Conservation (phyloP, 805 yeast genomes). For the Myxozyma kluyveri region DNA sequence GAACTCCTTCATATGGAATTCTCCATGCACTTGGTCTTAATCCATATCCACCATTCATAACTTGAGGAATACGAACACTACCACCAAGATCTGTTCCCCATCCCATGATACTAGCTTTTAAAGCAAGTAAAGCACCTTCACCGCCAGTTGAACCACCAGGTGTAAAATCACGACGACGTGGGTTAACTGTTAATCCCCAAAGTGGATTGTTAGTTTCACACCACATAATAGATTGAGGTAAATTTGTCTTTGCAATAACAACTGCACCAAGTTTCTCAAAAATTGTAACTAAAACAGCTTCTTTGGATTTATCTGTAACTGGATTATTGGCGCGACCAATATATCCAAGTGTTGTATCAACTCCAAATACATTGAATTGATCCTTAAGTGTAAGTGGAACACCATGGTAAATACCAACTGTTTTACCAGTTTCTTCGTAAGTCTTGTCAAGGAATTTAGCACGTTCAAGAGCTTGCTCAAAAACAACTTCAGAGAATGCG, state of each 20-base stretch:
- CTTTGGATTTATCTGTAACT: conserved; percentile 43
- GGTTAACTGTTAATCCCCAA: conserved; percentile 49
- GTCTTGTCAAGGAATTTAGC: conserved; percentile 57
- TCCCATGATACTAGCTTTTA: conserved; percentile 53
- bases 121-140: conserved; percentile 50
- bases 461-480: conserved; percentile 55
- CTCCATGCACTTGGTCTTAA: conserved; percentile 35
- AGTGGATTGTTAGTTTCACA: conserved; percentile 47
- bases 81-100: conserved; percentile 57
- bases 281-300: conserved; percentile 49
- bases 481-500: conserved; percentile 43
- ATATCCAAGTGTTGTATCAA: conserved; percentile 47
- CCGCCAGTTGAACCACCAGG: conserved; percentile 61
- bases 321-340: conserved; percentile 39
- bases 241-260: conserved; percentile 59
- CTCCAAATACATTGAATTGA: conserved; percentile 55
- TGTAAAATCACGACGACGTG: conserved; percentile 45
- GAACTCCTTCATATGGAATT: conserved; percentile 36
- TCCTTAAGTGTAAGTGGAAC: conserved; percentile 67
- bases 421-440: conserved; percentile 45
- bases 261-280: conserved; percentile 55
- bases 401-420: conserved; percentile 67
- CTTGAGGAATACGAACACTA: conserved; percentile 50
- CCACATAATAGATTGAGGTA: conserved; percentile 53
- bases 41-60: conserved; percentile 50